These are phyloP conservation scores for Gossypium schwendimanii DNA, from an alignment of 441 rosid genomes.

Conservation along the genomic window DNA sequence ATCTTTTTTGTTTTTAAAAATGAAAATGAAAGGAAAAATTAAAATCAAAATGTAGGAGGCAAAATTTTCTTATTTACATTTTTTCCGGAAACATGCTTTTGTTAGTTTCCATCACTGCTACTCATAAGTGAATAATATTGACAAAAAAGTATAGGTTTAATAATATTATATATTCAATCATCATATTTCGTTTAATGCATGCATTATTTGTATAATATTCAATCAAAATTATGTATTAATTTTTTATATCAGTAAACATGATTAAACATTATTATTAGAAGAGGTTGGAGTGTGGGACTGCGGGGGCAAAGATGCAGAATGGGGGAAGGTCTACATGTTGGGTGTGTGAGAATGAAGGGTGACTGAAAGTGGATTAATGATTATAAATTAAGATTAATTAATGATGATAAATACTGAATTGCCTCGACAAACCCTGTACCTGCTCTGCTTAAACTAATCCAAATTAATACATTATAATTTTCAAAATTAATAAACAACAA, in stretches of 20 bases:
- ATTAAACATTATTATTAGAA: not conserved
- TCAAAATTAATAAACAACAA: not conserved
- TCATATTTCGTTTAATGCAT: not conserved
- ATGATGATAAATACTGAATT: not conserved
- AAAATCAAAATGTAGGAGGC: not conserved
- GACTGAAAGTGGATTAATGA: constrained; percentile 31
- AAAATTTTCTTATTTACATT: not conserved
- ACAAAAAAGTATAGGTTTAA: not conserved
- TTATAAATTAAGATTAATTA: constrained; percentile 10
- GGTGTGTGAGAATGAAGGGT: constrained; percentile 16
- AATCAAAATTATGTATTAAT: not conserved
- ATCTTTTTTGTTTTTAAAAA: not conserved
- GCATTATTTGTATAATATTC: not conserved
- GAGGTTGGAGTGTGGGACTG: constrained; percentile 8
- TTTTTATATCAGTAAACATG: not conserved
- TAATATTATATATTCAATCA: no score
- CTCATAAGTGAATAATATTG: not conserved
- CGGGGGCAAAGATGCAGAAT: constrained; percentile 24
- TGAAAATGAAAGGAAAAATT: not conserved
- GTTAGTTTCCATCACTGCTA: not conserved
- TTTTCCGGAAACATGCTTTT: not conserved
- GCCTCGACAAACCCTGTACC: constrained; percentile 8
- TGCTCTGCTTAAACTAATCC: constrained; percentile 25
- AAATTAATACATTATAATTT: not conserved
- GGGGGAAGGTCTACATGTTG: constrained; percentile 44